A percentile compares a stretch with the other conserved stretches of the same genome.
Conservation (phyloP, 352 stramenopile species). For the Globisporangium orthogonon region DNA sequence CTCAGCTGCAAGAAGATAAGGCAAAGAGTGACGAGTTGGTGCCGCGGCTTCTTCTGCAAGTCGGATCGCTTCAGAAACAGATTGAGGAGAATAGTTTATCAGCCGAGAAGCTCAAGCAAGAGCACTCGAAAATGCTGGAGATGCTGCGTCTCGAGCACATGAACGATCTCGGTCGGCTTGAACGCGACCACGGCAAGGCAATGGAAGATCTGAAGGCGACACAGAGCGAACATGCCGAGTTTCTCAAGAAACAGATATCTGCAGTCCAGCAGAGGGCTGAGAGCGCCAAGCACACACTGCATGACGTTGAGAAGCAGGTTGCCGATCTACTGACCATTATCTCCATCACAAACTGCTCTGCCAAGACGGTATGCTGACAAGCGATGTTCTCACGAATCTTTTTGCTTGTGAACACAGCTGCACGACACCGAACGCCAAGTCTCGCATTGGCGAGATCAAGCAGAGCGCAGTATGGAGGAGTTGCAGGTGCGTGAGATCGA, state of each 20-base stretch:
- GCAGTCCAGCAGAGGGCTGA: slow-evolving; percentile 18
- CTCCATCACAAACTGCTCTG: neutral
- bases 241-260: slow-evolving; percentile 36
- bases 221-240: slow-evolving; percentile 41
- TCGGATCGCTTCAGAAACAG: slow-evolving; percentile 32
- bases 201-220: slow-evolving; percentile 36
- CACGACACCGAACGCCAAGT: slow-evolving; percentile 27
- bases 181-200: slow-evolving; percentile 29
- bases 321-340: neutral
- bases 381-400: neutral
- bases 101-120: slow-evolving; percentile 34
- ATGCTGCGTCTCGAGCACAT: slow-evolving; percentile 31
- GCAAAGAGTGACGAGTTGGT: slow-evolving; percentile 27
- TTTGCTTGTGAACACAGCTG: slow-evolving; percentile 13
- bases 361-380: too few species aligned
- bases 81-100: slow-evolving; percentile 21
- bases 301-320: slow-evolving; percentile 27
- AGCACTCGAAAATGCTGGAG: slow-evolving; percentile 41
- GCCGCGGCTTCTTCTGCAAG: slow-evolving; percentile 22
- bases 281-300: slow-evolving; percentile 19
- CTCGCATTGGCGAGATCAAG: slow-evolving; percentile 31
- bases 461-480: slow-evolving; percentile 26
- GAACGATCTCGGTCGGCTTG: slow-evolving; percentile 30
- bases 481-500: slow-evolving; percentile 23
- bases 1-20: slow-evolving; percentile 27